Percentiles rank a stretch among this genome's conserved stretches.
Evolutionary conservation across 1,139 yeast genomes (phyloP).

Genomic region (Candida anutae): DNA sequence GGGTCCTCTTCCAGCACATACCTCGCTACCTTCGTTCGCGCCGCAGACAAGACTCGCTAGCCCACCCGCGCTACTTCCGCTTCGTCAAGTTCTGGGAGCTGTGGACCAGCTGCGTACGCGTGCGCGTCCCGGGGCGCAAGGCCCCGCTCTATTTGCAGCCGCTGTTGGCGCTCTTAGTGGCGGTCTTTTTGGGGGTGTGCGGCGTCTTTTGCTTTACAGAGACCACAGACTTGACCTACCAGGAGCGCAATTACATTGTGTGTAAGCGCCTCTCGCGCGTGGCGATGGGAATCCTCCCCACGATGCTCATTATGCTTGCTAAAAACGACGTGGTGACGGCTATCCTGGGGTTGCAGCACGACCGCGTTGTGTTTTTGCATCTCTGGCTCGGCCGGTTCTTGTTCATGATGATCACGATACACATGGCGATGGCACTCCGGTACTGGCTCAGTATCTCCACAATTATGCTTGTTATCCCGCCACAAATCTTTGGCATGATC

Average conservation of each 20-base stretch:
- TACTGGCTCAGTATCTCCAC: slow-evolving; percentile 38
- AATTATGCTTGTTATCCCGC: slow-evolving; percentile 40
- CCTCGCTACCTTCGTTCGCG: slow-evolving; percentile 19
- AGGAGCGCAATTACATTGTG: slow-evolving; percentile 29
- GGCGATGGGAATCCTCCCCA: slow-evolving; percentile 36
- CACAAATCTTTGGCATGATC: slow-evolving; percentile 44
- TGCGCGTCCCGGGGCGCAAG: slow-evolving; percentile 13
- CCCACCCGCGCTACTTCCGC: slow-evolving; percentile 13
- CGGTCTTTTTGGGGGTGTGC: slow-evolving; percentile 21
- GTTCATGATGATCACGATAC: slow-evolving; percentile 32
- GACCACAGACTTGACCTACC: slow-evolving; percentile 33
- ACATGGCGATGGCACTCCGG: slow-evolving; percentile 22
- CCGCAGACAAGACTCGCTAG: slow-evolving; percentile 6
- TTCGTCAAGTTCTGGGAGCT: slow-evolving; percentile 21
- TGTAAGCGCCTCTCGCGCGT: slow-evolving; percentile 38
- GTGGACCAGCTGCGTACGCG: slow-evolving; percentile 18
- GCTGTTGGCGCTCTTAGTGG: slow-evolving; percentile 22
- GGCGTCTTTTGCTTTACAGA: slow-evolving; percentile 18
- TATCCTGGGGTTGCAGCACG: slow-evolving; percentile 36
- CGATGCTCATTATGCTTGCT: slow-evolving; percentile 26
- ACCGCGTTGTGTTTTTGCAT: slow-evolving; percentile 31
- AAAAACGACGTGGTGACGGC: slow-evolving; percentile 35
- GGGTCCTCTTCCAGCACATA: slow-evolving; percentile 35
- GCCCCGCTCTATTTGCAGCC: slow-evolving; percentile 30
- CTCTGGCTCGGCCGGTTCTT: slow-evolving; percentile 38